Percentiles rank a stretch among this genome's conserved stretches.
Conservation (phyloP, 768 basidiomycete species). For the Termitomyces sp. region DNA sequence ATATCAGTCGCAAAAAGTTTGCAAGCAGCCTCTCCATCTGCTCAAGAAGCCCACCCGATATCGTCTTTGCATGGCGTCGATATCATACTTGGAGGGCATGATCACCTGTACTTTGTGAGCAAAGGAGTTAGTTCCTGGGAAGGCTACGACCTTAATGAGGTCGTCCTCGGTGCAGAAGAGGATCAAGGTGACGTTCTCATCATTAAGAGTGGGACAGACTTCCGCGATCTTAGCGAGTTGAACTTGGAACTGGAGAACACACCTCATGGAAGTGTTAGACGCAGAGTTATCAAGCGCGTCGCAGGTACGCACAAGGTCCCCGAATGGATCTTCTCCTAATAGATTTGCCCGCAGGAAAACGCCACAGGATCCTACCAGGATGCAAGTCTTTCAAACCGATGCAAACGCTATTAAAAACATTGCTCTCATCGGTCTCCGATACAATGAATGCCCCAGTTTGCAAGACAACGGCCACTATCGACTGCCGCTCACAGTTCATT, state of each 20-base stretch:
- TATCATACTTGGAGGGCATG: slow-evolving; percentile 84
- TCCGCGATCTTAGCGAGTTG: slow-evolving; percentile 81
- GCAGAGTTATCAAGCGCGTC: slow-evolving; percentile 58
- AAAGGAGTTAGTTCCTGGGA: slow-evolving; percentile 68
- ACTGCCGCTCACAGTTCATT: slow-evolving; percentile 73
- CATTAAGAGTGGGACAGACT: slow-evolving; percentile 88
- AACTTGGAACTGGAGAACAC: slow-evolving; percentile 57
- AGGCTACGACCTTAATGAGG: slow-evolving; percentile 47
- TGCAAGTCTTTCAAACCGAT: slow-evolving; percentile 55
- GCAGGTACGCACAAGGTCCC: slow-evolving; percentile 40
- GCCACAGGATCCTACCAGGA: slow-evolving; percentile 57
- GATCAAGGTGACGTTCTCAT: slow-evolving; percentile 70
- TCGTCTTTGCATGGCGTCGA: slow-evolving; percentile 71
- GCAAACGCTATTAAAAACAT: slow-evolving; percentile 50
- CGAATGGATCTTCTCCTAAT: neutral
- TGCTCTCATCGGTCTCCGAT: slow-evolving; percentile 66
- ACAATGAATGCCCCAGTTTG: slow-evolving; percentile 77
- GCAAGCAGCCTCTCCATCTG: slow-evolving; percentile 53
- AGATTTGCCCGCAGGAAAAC: slow-evolving; percentile 46
- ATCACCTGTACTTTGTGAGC: slow-evolving; percentile 77
- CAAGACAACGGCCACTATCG: slow-evolving; percentile 59
- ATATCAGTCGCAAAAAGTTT: slow-evolving; percentile 67
- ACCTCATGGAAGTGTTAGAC: slow-evolving; percentile 59
- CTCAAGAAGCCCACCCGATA: slow-evolving; percentile 40
- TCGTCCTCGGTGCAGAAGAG: slow-evolving; percentile 64